Conservation (phyloP, 345 rosid species). For the Eucalyptus regnans region DNA sequence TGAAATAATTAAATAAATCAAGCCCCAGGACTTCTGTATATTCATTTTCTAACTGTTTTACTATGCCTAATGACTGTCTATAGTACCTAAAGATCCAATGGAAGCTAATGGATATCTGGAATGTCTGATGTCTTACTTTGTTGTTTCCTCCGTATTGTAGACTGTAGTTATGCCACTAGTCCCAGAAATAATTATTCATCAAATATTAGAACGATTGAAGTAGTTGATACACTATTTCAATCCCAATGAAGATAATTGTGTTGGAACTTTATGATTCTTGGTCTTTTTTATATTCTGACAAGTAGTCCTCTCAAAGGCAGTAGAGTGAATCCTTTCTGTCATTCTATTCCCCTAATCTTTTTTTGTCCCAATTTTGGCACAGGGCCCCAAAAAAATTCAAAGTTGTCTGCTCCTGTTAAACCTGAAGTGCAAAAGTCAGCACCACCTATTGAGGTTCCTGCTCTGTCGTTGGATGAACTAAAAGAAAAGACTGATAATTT, state of each 20-base stretch:
- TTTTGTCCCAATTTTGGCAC: neutral
- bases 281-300: neutral
- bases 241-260: neutral
- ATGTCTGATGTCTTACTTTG: neutral
- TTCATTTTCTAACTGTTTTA: neutral
- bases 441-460: conserved; percentile 29
- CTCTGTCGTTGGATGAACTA: conserved; percentile 25
- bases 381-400: conserved; percentile 13
- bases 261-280: neutral
- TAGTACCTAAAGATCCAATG: neutral
- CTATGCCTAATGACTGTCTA: neutral
- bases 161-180: neutral
- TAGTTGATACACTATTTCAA: neutral
- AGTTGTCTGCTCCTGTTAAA: conserved; percentile 19
- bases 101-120: neutral
- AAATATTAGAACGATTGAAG: neutral
- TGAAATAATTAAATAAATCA: neutral
- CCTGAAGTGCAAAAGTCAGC: conserved; percentile 22
- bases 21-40: neutral
- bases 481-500: conserved; percentile 30
- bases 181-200: neutral
- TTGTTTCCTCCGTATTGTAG: neutral
- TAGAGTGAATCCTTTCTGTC: neutral
- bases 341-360: neutral
- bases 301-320: neutral